Base-by-base conservation (phyloP, 352 stramenopile species). In the Phytophthora palmivora region DNA sequence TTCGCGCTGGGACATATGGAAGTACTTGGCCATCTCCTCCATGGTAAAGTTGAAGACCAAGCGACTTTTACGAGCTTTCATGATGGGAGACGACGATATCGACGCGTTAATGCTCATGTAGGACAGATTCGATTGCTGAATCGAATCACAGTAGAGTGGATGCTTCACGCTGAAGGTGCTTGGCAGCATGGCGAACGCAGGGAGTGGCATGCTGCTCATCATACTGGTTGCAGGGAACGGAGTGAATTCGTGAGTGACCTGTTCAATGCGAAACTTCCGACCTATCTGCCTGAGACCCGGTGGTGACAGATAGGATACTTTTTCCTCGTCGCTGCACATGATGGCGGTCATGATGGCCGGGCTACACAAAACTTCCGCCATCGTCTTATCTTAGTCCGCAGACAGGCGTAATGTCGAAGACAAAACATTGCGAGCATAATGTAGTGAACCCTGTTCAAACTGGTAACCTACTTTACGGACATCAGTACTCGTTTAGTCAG, bases 1-100 rank as follows among this genome's bases (percentile, higher is more conserved):
- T 37, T 84, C 67, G 26, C 78, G 74, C 46, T 87, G 78, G 16
- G 75, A 79, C 59, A 87, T 76, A 72, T 82, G 73, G 34, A 82
- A 82, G 69, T 82, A 84, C 63, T 79, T 62, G 45, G 72, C 66
- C 69, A 83, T 77, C 48, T 83, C 72, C 33, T 83, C 72, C 24
- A 67, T 78, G 30, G 75, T 76, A 39, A 83, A 84, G 54, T 87
- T 72, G 42, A 79, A 84, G 32, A 83, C 72, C 42, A 81, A 52
- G 67, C 76, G 78, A 47, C 70, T 83, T 59, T 82, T 83, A 47
- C 68, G 74, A n/a, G 52, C 39, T 48, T 76, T 77, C 53, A 75
- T 72, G 18, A 15, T 47, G 6, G 59, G 52, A 28, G 24, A 28
- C 6, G 24, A 28, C 24, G 24, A 28, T 28, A 6, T 28, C 24